Base-by-base conservation (phyloP, 495 filamentous ascomycete species). In the Neurospora africana region DNA sequence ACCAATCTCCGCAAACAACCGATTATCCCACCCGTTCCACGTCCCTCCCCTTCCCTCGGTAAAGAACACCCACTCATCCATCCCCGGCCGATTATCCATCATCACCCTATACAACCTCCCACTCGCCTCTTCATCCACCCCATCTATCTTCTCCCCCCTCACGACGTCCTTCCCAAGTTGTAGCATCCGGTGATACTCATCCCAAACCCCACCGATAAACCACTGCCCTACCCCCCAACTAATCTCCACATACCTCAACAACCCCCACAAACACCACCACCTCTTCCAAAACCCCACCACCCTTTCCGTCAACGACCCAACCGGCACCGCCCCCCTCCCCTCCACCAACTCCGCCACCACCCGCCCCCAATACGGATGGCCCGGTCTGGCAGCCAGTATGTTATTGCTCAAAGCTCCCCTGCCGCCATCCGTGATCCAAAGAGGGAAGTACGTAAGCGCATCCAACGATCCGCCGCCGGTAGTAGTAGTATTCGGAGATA, bases 341-440 rank as follows among this genome's bases (percentile, higher is more conserved):
- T 4, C 41, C 88, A 79, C 91, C 91, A 97, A 76, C 89, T 89
- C 74, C 88, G 87, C 77, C 94, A 87, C 79, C 93, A 97, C 5
- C 44, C 84, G 85, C 13, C 89, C 83, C 85, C 95, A 96, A 84
- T 94, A 97, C 0, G 92, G 92, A 75, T 97, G 94, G 70, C 91
- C 86, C 1, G 92, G 92, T 4, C 91, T 85, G 17, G 91, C 83
- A 53, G 91, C 93, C 88, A 97, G 95, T 36, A 91, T 92, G 78
- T 97, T 93, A 82, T 97, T 97, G 69, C 90, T 92, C 75, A 97
- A 92, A 61, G 93, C 94, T 10, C 92, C 95, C 11, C 93, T 93
- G 1, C 86, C 85, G 13, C 91, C 93, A 70, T 89, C 89, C 74
- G 93, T 91, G 23, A 95, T 85, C 92, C 93, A 97, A 38, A 91